Percentiles rank a stretch among this genome's conserved stretches.
These are phyloP conservation scores for Tripterygium wilfordii DNA, from an alignment of 177 flowering plant species.

Conservation along the genomic window DNA sequence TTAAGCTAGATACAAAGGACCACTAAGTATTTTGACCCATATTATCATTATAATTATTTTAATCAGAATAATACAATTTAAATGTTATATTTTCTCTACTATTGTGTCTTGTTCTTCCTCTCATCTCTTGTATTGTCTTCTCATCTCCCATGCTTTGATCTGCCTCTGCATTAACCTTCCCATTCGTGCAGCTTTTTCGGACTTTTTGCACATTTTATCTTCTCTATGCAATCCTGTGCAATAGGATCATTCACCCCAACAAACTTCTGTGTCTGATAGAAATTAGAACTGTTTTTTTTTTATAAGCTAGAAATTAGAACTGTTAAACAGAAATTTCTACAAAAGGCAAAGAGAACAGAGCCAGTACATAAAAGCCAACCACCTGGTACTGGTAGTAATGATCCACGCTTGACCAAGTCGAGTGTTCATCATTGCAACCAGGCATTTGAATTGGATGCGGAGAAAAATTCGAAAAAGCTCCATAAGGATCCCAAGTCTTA, in stretches of 20 bases:
- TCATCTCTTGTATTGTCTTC: too few relatives aligned
- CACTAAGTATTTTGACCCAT: too few relatives aligned
- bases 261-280: conserved; percentile 93
- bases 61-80: too few relatives aligned
- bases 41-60: too few relatives aligned
- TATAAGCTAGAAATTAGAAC: conserved; percentile 19
- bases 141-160: too few relatives aligned
- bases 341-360: background rate
- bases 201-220: conserved; percentile 67
- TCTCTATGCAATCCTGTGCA: conserved; percentile 49
- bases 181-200: conserved; percentile 95
- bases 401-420: conserved; percentile 79
- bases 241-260: conserved; percentile 51
- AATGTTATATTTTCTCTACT: too few relatives aligned
- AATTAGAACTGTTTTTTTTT: too few relatives aligned
- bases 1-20: too few relatives aligned
- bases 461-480: conserved; percentile 91
- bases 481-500: conserved; percentile 97
- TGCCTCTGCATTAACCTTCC: conserved; percentile 73
- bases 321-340: background rate
- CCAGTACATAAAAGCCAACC: conserved; percentile 2
- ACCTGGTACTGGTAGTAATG: conserved; percentile 99
- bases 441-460: conserved; percentile 76
- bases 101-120: too few relatives aligned
- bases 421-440: conserved; percentile 55